Evolutionary conservation across 2,329 filamentous ascomycete species (phyloP), one percentile per base, ranked within the genome.

Genomic region (Chalara sp.): DNA sequence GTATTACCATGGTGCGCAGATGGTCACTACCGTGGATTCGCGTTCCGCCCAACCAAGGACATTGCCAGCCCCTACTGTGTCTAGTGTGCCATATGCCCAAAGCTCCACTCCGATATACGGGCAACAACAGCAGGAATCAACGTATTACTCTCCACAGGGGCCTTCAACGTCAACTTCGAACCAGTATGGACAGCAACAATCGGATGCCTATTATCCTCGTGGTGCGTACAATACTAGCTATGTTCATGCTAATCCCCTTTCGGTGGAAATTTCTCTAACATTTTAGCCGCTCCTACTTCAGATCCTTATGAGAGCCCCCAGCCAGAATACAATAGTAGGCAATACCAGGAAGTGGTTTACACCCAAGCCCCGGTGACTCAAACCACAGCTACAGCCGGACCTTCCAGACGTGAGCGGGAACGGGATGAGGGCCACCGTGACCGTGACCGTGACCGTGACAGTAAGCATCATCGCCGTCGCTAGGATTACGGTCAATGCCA

Each of bases 201-300:
- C 70, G 63, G 78, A 81, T 65, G 69, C 77, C 44, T 74, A 75
- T 57, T 79, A 76, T 59, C 77, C 77, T 70, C 79, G 79, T 73
- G 78, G 80, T 79, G 75, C 75, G 76, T 83, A 77, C 70, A 56
- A 53, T 58, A 65, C 52, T 53, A 50, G 47, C 56, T 52, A 53
- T 48, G 54, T 54, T 55, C 54, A 46, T 50, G 41, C 49, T 47
- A 53, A 35, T 46, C 32, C 43, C 32, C 40, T 47, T 46, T 40
- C 30, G 49, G 58, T 55, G 53, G 54, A 59, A 54, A 57, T 53
- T 49, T 60, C 40, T 63, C 64, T 65, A 65, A 66, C 61, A 56
- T 55, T 58, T 61, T 58, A 65, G 62, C 58, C 52, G 43, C 53
- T 42, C 56, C 59, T 35, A 49, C 49, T 56, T 48, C 61, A 58